Conservation (phyloP, 768 basidiomycete species). For the Tricholoma bakamatsutake region DNA sequence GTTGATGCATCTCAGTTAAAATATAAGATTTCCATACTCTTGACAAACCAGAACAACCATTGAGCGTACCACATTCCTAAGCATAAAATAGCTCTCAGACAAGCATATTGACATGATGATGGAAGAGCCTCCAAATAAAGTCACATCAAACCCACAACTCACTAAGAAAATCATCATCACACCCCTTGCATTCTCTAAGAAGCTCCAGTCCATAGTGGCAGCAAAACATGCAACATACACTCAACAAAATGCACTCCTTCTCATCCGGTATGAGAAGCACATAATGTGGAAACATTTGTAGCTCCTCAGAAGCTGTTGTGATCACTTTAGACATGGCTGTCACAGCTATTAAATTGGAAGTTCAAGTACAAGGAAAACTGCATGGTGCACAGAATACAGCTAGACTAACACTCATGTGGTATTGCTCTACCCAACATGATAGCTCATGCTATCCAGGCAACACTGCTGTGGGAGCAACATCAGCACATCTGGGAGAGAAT, state of each 20-base stretch:
- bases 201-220: neutral
- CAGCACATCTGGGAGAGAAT: neutral
- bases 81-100: slow-evolving; percentile 1
- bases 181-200: slow-evolving; percentile 3
- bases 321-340: slow-evolving; percentile 5
- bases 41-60: neutral
- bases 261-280: slow-evolving; percentile 1
- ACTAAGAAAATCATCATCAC: neutral
- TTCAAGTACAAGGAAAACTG: neutral
- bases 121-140: neutral
- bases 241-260: neutral
- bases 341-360: neutral
- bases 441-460: neutral
- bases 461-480: neutral
- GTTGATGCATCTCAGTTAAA: neutral
- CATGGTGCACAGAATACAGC: slow-evolving; percentile 2
- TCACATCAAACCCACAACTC: neutral
- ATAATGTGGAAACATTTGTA: neutral
- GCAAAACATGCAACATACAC: neutral
- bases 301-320: neutral
- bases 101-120: slow-evolving; percentile 6
- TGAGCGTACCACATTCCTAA: neutral
- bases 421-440: slow-evolving; percentile 1
- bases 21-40: neutral
- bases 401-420: slow-evolving; percentile 4